phyloP scores from a whole-genome alignment of 192 early-diverging fungal species.

The Coemansia sp. region DNA sequence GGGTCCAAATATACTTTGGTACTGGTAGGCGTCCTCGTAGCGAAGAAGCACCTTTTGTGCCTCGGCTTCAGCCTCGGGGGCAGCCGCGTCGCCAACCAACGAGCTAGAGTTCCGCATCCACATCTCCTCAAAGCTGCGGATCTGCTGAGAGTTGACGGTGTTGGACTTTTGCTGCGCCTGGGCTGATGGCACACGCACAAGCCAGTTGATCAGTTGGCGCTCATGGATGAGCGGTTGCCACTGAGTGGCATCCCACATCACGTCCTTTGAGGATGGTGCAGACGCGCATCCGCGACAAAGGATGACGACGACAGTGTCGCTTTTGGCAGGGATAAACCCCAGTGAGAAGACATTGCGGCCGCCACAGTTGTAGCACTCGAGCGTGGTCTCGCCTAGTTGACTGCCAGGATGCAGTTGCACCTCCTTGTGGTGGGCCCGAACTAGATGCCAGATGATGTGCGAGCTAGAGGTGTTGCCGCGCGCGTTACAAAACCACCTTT shows the following conservation, averaged over 20 bases:
- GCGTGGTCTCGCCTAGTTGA: constrained; percentile 88
- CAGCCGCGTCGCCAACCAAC: constrained; percentile 78
- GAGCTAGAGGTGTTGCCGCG: constrained; percentile 88
- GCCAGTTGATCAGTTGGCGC: constrained; percentile 92
- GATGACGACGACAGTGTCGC: constrained; percentile 95
- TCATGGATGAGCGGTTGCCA: constrained; percentile 98
- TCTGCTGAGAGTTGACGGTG: constrained; percentile 81
- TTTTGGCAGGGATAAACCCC: constrained; percentile 98
- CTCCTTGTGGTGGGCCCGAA: constrained; percentile 92
- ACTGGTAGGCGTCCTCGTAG: constrained; percentile 97
- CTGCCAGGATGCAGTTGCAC: constrained; percentile 92
- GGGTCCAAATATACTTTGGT: constrained; percentile 95
- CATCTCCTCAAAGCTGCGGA: constrained; percentile 84
- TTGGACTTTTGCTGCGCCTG: constrained; percentile 84
- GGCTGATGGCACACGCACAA: constrained; percentile 88
- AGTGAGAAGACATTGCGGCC: constrained; percentile 93
- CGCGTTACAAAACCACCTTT: constrained; percentile 97
- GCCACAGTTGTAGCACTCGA: constrained; percentile 99
- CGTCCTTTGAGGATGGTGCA: constrained; percentile 86
- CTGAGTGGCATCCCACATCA: constrained; percentile 95
- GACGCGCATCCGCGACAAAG: constrained; percentile 95
- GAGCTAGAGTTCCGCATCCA: constrained; percentile 84
- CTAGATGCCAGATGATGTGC: constrained; percentile 95
- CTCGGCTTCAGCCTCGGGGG: constrained; percentile 71
- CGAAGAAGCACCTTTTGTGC: constrained; percentile 81